Evolutionary conservation across 2,329 filamentous ascomycete genomes (phyloP), one percentile per base, ranked within the genome.

Genomic region (Penicillium hesseltinei): DNA sequence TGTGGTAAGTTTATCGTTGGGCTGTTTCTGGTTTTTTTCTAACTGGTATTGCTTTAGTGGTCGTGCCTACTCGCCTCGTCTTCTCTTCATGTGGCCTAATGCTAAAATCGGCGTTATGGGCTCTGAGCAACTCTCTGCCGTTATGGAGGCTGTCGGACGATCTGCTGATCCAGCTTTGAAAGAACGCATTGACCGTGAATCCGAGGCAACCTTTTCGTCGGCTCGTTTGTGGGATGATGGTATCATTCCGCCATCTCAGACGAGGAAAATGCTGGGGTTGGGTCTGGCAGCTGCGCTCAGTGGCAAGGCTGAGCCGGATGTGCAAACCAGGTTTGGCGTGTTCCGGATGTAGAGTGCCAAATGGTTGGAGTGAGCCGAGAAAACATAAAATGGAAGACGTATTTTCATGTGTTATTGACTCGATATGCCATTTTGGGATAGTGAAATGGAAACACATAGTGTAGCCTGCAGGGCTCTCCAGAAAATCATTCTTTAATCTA

Each of bases 31-130:
- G 4, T 15, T 8, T 39, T 17, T 43, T 21, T 42, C 58, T 57
- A 29, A 64, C n/a, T 31, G 17, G 9, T 49, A 17, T 40, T 43
- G 25, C 40, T 39, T 46, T 57, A 84, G 91, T 71, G 94, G 94
- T 23, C 84, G 94, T 50, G 93, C 94, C 2, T 99, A 97, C 75
- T 86, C 85, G n/a, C 93, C 93, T 0, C 82, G 92, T 13, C 91
- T 97, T 74, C 77, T 97, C 59, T 97, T 91, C 87, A 95, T 93
- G 82, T 99, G 94, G 94, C 94, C 94, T 40, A 96, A 96, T 67
- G 92, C 94, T n/a, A 89, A 90, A 71, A 91, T 96, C 51, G 91
- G 90, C 33, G 92, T 99, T 66, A 99, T 99, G 94, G 94, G 94
- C 21, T 84, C 89, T 40, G 93, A 97, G 77, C 93, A 97, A 79